phyloP scores from a whole-genome alignment of 805 yeast genomes.

The Jamesozyma spencerorum region DNA sequence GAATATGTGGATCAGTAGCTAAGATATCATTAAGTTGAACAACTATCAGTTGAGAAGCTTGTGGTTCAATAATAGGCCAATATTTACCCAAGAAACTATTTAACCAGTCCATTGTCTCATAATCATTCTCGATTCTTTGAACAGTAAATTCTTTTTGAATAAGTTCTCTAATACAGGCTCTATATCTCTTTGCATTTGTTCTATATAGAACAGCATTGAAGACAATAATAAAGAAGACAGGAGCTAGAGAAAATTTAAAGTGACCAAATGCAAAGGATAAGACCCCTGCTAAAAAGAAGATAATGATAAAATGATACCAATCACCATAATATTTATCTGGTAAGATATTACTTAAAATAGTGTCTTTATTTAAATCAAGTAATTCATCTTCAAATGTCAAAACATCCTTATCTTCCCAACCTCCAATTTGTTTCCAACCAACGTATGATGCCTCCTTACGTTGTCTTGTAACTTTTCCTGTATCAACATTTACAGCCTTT shows the following conservation, averaged over 20 bases:
- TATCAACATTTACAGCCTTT: constrained; percentile 14
- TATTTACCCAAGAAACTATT: constrained; percentile 82
- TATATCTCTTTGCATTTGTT: constrained; percentile 70
- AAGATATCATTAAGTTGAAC: constrained; percentile 78
- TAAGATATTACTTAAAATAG: constrained; percentile 64
- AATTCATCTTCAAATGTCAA: constrained; percentile 60
- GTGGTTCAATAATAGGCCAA: constrained; percentile 89
- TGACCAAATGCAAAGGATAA: constrained; percentile 75
- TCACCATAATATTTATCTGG: constrained; percentile 81
- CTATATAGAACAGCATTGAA: constrained; percentile 66
- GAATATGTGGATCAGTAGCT: constrained; percentile 63
- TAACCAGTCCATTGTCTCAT: constrained; percentile 93
- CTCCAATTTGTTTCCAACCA: constrained; percentile 94
- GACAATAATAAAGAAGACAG: constrained; percentile 64
- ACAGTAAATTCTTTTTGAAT: constrained; percentile 82
- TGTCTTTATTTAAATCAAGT: constrained; percentile 61
- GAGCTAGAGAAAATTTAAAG: constrained; percentile 67
- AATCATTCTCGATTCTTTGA: constrained; percentile 73
- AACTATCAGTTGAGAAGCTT: constrained; percentile 73
- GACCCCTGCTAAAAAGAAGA: constrained; percentile 55
- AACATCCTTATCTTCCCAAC: constrained; percentile 65
- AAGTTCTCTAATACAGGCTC: constrained; percentile 63
- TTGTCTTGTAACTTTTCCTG: constrained; percentile 11
- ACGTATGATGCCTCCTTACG: constrained; percentile 49
- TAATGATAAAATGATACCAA: constrained; percentile 89